phyloP scores from a whole-genome alignment of 1,284 basidiomycete genomes.

The Sanguinoderma infundibulare region DNA sequence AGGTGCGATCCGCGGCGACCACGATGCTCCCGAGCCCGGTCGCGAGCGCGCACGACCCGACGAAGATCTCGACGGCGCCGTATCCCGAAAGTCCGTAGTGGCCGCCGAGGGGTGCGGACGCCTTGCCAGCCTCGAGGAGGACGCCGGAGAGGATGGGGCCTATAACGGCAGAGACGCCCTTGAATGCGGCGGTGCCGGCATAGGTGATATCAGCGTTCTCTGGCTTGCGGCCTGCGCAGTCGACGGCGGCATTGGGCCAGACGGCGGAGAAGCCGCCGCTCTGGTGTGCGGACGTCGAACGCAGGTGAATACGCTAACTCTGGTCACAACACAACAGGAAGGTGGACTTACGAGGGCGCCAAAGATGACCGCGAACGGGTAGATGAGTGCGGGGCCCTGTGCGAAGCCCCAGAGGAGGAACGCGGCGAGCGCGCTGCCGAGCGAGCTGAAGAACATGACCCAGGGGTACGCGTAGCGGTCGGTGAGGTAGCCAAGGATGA shows the following conservation, averaged over 20 bases:
- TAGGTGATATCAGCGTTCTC: slow-evolving; percentile 33
- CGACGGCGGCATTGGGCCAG: slow-evolving; percentile 32
- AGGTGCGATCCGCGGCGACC: too few relatives aligned
- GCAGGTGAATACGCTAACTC: background rate
- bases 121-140: slow-evolving; percentile 29
- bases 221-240: slow-evolving; percentile 30
- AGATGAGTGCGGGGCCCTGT: slow-evolving; percentile 28
- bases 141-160: slow-evolving; percentile 33
- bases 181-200: slow-evolving; percentile 28
- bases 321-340: background rate
- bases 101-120: slow-evolving; percentile 8
- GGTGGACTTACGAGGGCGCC: slow-evolving; percentile 30
- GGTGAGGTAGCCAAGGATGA: slow-evolving; percentile 31
- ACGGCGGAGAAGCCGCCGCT: slow-evolving; percentile 35
- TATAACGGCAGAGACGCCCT: slow-evolving; percentile 32
- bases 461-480: slow-evolving; percentile 34
- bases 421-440: slow-evolving; percentile 31
- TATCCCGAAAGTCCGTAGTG: slow-evolving; percentile 31
- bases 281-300: slow-evolving; percentile 6
- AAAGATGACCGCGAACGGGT: slow-evolving; percentile 33
- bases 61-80: slow-evolving; percentile 34
- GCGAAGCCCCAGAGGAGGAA: slow-evolving; percentile 37
- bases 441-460: slow-evolving; percentile 31
- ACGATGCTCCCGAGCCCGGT: slow-evolving; percentile 28
- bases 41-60: slow-evolving; percentile 31